phyloP scores from a whole-genome alignment of 23 red algal genomes.

The Gracilaria vermiculophylla region DNA sequence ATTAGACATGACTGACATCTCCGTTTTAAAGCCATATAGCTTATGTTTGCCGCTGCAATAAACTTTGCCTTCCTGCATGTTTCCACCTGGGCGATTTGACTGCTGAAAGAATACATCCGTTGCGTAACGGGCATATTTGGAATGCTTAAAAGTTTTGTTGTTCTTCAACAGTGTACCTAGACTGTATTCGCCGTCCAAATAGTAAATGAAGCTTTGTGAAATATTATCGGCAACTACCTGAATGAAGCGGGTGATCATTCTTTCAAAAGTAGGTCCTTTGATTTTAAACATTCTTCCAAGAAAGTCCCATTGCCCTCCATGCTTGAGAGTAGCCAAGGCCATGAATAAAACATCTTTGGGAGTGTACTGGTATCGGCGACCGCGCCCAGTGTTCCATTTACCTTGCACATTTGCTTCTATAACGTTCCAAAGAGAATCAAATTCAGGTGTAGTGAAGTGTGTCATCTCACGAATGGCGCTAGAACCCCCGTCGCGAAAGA shows the following conservation, averaged over 20 bases:
- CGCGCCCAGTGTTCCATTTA: not conserved
- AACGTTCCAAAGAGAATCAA: not conserved
- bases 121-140: not conserved
- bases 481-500: not conserved
- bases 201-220: not conserved
- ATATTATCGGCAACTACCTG: not conserved
- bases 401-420: not conserved
- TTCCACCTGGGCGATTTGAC: not conserved
- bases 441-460: not conserved
- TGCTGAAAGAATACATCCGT: constrained; percentile 45
- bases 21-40: constrained; percentile 26
- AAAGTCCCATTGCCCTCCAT: not conserved
- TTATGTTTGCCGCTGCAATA: constrained; percentile 43
- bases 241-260: not conserved
- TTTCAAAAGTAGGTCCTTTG: not conserved
- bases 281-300: not conserved
- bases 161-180: not conserved
- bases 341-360: not conserved
- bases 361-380: not conserved
- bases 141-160: not conserved
- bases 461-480: not conserved
- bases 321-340: not conserved
- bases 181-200: not conserved
- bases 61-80: constrained; percentile 15
- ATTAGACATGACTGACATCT: constrained; percentile 5